Conservation (phyloP, 768 basidiomycete species). For the Rhizopogon rudus region DNA sequence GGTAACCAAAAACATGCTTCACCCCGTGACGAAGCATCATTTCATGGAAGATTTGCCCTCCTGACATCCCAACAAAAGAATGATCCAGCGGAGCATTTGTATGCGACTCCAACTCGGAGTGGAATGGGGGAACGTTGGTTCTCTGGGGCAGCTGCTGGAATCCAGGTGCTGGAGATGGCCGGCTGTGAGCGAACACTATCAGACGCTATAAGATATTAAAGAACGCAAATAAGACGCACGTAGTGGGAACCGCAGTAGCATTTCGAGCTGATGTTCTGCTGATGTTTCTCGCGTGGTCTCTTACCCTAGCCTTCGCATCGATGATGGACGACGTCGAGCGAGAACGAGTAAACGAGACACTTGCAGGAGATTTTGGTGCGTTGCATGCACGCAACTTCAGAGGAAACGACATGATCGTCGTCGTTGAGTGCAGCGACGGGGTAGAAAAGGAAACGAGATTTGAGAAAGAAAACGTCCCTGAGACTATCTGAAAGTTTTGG, state of each 20-base stretch:
- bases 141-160: constrained; percentile 44
- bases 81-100: constrained; percentile 59
- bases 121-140: constrained; percentile 31
- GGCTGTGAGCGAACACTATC: constrained; percentile 32
- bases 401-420: constrained; percentile 36
- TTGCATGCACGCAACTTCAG: constrained; percentile 38
- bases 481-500: constrained; percentile 3
- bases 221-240: constrained; percentile 41
- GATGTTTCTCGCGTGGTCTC: constrained; percentile 71
- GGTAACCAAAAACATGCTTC: constrained; percentile 97
- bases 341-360: constrained; percentile 37
- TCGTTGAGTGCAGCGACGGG: constrained; percentile 8
- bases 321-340: constrained; percentile 58
- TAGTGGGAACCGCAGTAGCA: constrained; percentile 52
- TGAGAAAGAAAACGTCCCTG: constrained; percentile 2
- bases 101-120: constrained; percentile 28
- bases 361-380: constrained; percentile 30
- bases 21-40: constrained; percentile 98
- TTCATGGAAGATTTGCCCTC: constrained; percentile 98
- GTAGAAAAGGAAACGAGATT: background rate
- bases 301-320: constrained; percentile 78
- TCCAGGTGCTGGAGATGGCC: constrained; percentile 55
- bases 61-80: constrained; percentile 90
- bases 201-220: constrained; percentile 6
- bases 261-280: constrained; percentile 59